These are phyloP conservation scores for Pseudogymnoascus sp. DNA, from an alignment of 2,329 filamentous ascomycete species.

Conservation along the genomic window DNA sequence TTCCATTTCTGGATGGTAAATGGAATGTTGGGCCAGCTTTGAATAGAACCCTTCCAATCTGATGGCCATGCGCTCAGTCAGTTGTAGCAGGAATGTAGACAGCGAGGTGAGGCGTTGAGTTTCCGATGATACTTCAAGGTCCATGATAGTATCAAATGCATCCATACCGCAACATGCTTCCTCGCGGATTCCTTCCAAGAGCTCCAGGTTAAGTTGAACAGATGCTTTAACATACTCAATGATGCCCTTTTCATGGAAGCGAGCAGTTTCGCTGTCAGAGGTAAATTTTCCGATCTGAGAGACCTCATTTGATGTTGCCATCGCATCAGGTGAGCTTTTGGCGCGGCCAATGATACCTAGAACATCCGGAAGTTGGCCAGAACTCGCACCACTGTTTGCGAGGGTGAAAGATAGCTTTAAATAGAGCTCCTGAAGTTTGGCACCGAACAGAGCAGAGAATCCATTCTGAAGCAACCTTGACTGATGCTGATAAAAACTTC, in stretches of 20 bases:
- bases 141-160: slow-evolving; percentile 40
- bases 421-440: slow-evolving; percentile 44
- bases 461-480: slow-evolving; percentile 42
- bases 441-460: slow-evolving; percentile 42
- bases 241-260: slow-evolving; percentile 44
- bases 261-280: slow-evolving; percentile 36
- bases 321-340: slow-evolving; percentile 39
- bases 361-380: slow-evolving; percentile 36
- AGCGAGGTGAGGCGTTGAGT: slow-evolving; percentile 31
- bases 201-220: slow-evolving; percentile 43
- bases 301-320: slow-evolving; percentile 39
- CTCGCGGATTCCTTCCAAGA: slow-evolving; percentile 45
- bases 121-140: slow-evolving; percentile 32
- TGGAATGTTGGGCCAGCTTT: slow-evolving; percentile 39
- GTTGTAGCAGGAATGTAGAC: slow-evolving; percentile 40
- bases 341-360: slow-evolving; percentile 35
- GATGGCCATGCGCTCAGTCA: slow-evolving; percentile 45
- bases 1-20: slow-evolving; percentile 45
- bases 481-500: slow-evolving; percentile 45
- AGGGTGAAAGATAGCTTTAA: slow-evolving; percentile 44
- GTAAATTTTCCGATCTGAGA: slow-evolving; percentile 43
- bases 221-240: slow-evolving; percentile 41
- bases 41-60: slow-evolving; percentile 44
- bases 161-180: slow-evolving; percentile 48
- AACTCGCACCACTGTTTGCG: slow-evolving; percentile 33